Base-by-base conservation (phyloP, 305 asterid genomes). In the Fraxinus xanthoxyloides region DNA sequence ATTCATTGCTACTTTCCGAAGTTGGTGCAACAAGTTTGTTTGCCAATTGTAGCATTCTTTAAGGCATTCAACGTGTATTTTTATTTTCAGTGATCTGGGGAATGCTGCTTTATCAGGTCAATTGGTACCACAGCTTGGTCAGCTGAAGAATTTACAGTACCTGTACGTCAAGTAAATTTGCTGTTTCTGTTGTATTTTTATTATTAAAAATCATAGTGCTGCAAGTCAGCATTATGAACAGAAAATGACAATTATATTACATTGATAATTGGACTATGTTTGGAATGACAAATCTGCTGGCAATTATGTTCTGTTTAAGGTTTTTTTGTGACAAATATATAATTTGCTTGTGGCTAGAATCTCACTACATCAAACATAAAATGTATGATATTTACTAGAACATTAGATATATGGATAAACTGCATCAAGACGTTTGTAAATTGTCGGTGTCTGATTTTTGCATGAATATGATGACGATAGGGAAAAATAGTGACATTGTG, bases 31-130 rank as follows among this genome's bases (percentile, higher is more conserved):
- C 75, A 34, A 73, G 28, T 30, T 72, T 30, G 17, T 67, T 83
- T 61, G 78, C 48, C 70, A 46, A 72, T 26, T 80, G 35, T 48
- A 78, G 67, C 72, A 73, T 72, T 65, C 69, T 15, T 23, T 59
- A 67, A 21, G 43, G 30, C 87, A 80, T 75, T 32, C 74, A 76
- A 59, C 43, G 31, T 78, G 28, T 28, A 34, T 82, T 46, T 82
- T 31, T 84, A 36, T 72, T 82, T 79, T 56, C 92, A 96, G 99
- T 81, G 99, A 96, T 89, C 93, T 96, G 24, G 99, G 99, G 38
- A 96, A 96, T 91, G 99, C 98, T 48, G 99, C 93, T 75, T 91
- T 94, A 81, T 93, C 98, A 8, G 99, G 99, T 81, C 92, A 90
- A 85, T 80, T 94, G 90, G 98, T 93, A 32, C 88, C 98, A 21